Conservation (phyloP, 2,329 filamentous ascomycete genomes). For the Neonectria sp. region DNA sequence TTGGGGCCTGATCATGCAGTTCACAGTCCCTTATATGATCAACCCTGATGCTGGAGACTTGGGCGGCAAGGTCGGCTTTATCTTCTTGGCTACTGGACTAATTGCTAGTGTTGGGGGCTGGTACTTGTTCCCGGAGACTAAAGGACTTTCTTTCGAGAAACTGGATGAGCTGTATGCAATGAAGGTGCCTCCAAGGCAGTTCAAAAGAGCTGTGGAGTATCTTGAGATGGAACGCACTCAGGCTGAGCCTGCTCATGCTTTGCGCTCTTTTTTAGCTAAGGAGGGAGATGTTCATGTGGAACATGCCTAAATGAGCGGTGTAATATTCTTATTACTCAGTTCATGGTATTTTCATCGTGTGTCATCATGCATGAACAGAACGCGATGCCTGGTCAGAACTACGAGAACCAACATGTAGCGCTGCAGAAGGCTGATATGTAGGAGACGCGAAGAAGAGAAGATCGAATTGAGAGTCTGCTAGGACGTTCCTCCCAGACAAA, state of each 20-base stretch:
- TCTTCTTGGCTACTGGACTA: slow-evolving; percentile 42
- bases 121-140: slow-evolving; percentile 43
- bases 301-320: not conserved
- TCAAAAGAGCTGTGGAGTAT: slow-evolving; percentile 23
- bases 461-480: no score
- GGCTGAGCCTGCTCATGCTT: slow-evolving; percentile 1
- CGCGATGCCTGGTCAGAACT: no score
- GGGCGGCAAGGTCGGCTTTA: slow-evolving; percentile 47
- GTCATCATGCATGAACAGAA: not conserved
- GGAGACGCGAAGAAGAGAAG: no score
- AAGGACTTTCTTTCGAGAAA: slow-evolving; percentile 31
- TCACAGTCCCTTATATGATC: slow-evolving; percentile 54
- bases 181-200: slow-evolving; percentile 30
- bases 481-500: no score
- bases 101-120: slow-evolving; percentile 29
- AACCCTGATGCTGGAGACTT: slow-evolving; percentile 47
- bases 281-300: slow-evolving; percentile 5
- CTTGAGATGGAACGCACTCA: not conserved
- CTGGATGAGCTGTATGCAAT: slow-evolving; percentile 36
- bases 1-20: slow-evolving; percentile 52
- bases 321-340: not conserved
- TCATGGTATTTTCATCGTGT: not conserved
- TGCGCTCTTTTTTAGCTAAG: slow-evolving; percentile 6
- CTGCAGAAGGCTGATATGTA: no score
- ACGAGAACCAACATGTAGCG: no score